These are phyloP conservation scores for Phylloporus sp. DNA, from an alignment of 768 basidiomycete genomes.

Conservation along the genomic window DNA sequence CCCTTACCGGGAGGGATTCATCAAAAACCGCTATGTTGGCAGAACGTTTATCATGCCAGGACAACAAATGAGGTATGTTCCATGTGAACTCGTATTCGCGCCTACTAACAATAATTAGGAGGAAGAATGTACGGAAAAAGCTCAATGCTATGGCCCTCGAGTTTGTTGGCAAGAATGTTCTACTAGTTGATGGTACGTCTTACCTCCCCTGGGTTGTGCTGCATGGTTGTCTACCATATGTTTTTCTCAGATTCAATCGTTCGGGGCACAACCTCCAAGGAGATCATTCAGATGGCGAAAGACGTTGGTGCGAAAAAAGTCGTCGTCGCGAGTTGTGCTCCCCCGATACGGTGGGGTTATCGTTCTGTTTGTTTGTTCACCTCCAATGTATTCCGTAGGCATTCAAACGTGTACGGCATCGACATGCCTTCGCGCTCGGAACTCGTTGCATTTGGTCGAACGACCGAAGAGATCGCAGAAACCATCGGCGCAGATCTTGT, in stretches of 20 bases:
- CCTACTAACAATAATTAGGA: slow-evolving; percentile 40
- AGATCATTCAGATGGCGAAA: slow-evolving; percentile 99
- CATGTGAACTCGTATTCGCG: neutral
- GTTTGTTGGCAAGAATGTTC: slow-evolving; percentile 86
- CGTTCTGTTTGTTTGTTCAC: neutral
- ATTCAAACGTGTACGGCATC: slow-evolving; percentile 97
- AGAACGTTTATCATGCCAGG: slow-evolving; percentile 99
- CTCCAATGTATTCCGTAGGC: slow-evolving; percentile 37
- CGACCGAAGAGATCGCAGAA: slow-evolving; percentile 64
- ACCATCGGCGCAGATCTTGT: slow-evolving; percentile 93
- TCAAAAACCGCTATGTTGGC: slow-evolving; percentile 98
- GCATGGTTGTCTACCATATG: neutral
- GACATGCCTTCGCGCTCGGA: slow-evolving; percentile 98
- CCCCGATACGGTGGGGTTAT: slow-evolving; percentile 75
- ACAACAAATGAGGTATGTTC: slow-evolving; percentile 78
- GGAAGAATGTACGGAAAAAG: slow-evolving; percentile 92
- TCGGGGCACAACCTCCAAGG: slow-evolving; percentile 95
- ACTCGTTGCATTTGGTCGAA: slow-evolving; percentile 82
- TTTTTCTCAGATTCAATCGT: slow-evolving; percentile 84
- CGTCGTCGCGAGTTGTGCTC: slow-evolving; percentile 94
- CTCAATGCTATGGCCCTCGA: slow-evolving; percentile 98
- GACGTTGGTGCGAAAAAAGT: slow-evolving; percentile 97
- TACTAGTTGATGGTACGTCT: slow-evolving; percentile 86
- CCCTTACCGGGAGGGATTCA: slow-evolving; percentile 96
- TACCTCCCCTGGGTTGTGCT: neutral